Evolutionary conservation across 2,329 filamentous ascomycete species (phyloP).

Genomic region (Dothideomycetes sp.): DNA sequence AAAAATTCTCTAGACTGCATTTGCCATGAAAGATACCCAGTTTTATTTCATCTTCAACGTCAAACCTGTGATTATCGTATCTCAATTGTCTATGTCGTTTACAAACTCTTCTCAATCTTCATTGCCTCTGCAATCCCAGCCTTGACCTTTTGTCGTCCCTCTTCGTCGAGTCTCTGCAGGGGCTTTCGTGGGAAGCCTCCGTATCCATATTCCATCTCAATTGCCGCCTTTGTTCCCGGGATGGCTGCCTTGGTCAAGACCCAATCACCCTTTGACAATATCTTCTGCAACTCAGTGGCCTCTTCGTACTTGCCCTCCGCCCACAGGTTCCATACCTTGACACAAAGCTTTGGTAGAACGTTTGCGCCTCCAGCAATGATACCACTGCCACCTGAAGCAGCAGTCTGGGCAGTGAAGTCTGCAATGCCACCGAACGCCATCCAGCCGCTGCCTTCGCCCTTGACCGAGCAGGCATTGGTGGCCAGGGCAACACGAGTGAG

Average conservation of each 20-base stretch:
- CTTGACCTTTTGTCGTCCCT: slow-evolving; percentile 21
- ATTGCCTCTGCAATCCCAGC: slow-evolving; percentile 18
- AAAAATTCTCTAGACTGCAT: background rate
- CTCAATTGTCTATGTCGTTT: slow-evolving; percentile 2
- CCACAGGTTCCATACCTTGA: slow-evolving; percentile 68
- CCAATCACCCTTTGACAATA: slow-evolving; percentile 74
- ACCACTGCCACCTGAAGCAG: slow-evolving; percentile 66
- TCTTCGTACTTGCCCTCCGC: slow-evolving; percentile 62
- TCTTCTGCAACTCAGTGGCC: slow-evolving; percentile 62
- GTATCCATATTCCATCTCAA: slow-evolving; percentile 73
- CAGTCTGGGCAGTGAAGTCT: slow-evolving; percentile 76
- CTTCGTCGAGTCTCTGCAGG: slow-evolving; percentile 53
- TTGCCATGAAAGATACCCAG: background rate
- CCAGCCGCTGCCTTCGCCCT: slow-evolving; percentile 42
- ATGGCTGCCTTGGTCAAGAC: slow-evolving; percentile 72
- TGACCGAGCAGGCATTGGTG: slow-evolving; percentile 58
- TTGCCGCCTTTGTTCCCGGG: slow-evolving; percentile 73
- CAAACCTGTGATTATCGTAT: background rate
- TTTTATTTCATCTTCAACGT: background rate
- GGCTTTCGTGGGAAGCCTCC: slow-evolving; percentile 66
- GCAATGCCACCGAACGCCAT: slow-evolving; percentile 83
- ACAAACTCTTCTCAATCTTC: slow-evolving; percentile 18
- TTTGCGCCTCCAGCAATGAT: slow-evolving; percentile 83
- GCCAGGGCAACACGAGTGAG: slow-evolving; percentile 69
- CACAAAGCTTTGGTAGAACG: slow-evolving; percentile 72